Evolutionary conservation across 306 rosid genomes (phyloP).

Genomic region (Urtica urens): DNA sequence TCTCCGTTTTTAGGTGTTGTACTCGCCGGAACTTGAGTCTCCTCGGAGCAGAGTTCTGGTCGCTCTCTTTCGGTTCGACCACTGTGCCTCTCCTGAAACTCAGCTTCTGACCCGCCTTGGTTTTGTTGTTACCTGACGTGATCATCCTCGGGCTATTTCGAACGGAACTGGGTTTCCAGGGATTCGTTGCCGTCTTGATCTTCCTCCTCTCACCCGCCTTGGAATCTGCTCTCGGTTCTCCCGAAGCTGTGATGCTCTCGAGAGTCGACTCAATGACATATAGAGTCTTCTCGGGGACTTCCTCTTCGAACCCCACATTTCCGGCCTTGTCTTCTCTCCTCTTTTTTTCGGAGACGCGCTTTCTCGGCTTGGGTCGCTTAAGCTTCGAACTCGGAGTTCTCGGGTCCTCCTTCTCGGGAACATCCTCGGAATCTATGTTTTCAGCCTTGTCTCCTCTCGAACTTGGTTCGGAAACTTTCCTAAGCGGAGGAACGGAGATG

Average conservation of each 20-base stretch:
- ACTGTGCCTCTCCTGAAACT: constrained; percentile 54
- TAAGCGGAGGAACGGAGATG: no score
- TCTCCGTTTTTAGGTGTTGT: constrained; percentile 27
- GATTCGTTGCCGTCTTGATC: constrained; percentile 16
- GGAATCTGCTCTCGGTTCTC: constrained; percentile 17
- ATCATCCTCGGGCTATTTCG: constrained; percentile 21
- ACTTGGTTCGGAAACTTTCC: no score
- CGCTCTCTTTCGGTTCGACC: constrained; percentile 50
- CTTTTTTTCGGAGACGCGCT: constrained; percentile 13
- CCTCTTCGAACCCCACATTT: constrained; percentile 23
- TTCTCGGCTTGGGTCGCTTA: constrained; percentile 23
- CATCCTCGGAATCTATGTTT: constrained; percentile 23
- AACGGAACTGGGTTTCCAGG: constrained; percentile 28
- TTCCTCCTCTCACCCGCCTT: constrained; percentile 8
- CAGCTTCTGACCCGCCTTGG: constrained; percentile 29
- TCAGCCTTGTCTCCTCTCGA: constrained; percentile 11
- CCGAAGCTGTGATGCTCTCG: constrained; percentile 23
- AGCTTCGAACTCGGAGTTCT: constrained; percentile 6
- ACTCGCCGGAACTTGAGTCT: constrained; percentile 64
- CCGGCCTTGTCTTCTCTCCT: constrained; percentile 12
- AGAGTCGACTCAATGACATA: constrained; percentile 28
- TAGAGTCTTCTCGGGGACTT: constrained; percentile 29
- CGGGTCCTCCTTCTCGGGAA: constrained; percentile 17
- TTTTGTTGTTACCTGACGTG: constrained; percentile 24
- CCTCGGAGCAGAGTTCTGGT: constrained; percentile 29